Conservation (phyloP, 2,329 filamentous ascomycete genomes). For the Neoscytalidium dimidiatum region DNA sequence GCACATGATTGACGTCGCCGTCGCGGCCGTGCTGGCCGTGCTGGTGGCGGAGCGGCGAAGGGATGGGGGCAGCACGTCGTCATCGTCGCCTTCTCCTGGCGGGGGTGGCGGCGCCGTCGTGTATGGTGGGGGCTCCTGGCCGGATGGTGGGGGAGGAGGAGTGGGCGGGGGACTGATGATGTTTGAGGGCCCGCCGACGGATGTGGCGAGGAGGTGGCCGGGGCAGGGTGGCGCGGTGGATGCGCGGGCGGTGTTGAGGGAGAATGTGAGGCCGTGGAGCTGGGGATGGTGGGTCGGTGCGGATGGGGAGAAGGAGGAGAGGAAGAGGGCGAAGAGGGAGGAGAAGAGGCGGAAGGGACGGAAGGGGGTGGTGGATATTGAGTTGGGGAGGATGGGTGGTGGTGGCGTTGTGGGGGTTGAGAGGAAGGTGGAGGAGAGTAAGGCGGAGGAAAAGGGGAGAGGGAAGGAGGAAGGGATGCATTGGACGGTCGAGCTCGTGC, state of each 20-base stretch:
- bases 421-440: not conserved
- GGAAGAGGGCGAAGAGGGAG: not conserved
- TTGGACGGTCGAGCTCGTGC: slow-evolving; percentile 39
- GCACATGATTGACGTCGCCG: slow-evolving; percentile 48
- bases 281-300: slow-evolving; percentile 18
- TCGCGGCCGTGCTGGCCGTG: slow-evolving; percentile 46
- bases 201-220: slow-evolving; percentile 29
- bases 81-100: not conserved
- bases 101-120: not conserved
- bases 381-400: not conserved
- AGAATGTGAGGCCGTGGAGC: not conserved
- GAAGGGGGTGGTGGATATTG: slow-evolving; percentile 22
- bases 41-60: slow-evolving; percentile 47
- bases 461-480: slow-evolving; percentile 24
- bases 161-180: not conserved
- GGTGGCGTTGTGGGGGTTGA: not conserved
- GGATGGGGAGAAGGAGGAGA: slow-evolving; percentile 15
- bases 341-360: not conserved
- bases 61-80: slow-evolving; percentile 21
- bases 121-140: not conserved
- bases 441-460: not conserved
- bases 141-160: not conserved
- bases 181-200: slow-evolving; percentile 22
- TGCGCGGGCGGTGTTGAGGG: not conserved
- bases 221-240: not conserved